phyloP scores from a whole-genome alignment of 306 rosid genomes.

The Cicer arietinum region DNA sequence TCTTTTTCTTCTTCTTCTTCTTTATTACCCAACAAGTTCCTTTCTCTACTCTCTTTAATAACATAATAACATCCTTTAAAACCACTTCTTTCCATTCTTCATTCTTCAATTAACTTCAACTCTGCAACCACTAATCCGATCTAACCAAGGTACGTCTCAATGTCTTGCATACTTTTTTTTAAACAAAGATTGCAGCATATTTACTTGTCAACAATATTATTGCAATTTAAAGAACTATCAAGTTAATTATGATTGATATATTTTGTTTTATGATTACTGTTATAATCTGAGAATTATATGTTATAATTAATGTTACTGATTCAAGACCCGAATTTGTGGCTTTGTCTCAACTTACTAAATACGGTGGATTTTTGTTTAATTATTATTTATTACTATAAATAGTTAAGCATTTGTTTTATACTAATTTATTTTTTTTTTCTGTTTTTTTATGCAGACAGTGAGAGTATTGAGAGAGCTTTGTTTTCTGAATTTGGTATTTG shows the following conservation, averaged over 20 bases:
- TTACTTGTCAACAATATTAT: no score
- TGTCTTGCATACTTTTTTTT: no score
- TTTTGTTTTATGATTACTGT: no score
- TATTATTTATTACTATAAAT: no score
- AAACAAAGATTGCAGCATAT: no score
- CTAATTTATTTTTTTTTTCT: conserved; percentile 10
- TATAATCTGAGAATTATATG: no score
- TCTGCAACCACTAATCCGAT: conserved; percentile 5
- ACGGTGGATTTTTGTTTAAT: no score
- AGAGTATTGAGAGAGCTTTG: conserved; percentile 31
- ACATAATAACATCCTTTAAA: neutral
- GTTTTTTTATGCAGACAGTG: conserved; percentile 44
- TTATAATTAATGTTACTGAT: no score
- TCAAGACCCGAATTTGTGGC: no score
- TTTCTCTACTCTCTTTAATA: conserved; percentile 22
- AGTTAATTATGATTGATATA: no score
- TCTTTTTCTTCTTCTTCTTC: neutral
- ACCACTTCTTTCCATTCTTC: neutral
- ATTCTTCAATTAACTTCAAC: neutral
- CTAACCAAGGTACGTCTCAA: conserved; percentile 16
- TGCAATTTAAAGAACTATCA: no score
- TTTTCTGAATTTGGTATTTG: conserved; percentile 22
- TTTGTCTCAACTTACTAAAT: no score
- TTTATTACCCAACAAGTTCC: conserved; percentile 43
- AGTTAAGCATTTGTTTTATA: neutral